Conservation (phyloP, 2,329 filamentous ascomycete species). For the Hawksworthiomyces lignivorus region DNA sequence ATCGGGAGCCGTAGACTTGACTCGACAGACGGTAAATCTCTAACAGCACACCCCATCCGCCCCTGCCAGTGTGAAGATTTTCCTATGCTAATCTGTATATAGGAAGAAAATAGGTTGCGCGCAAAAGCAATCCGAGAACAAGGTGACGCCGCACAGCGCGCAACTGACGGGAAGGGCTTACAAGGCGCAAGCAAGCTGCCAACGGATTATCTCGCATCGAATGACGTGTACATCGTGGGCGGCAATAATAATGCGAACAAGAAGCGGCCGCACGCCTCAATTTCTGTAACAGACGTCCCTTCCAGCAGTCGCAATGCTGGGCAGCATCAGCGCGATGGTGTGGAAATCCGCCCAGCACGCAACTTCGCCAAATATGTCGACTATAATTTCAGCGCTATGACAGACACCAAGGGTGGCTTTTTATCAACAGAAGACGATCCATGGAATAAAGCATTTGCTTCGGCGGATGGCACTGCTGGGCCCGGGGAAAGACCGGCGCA, state of each 20-base stretch:
- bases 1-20: too few relatives aligned
- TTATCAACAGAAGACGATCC: constrained; percentile 87
- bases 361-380: constrained; percentile 95
- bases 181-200: constrained; percentile 39
- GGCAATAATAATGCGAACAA: constrained; percentile 29
- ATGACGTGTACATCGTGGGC: constrained; percentile 49
- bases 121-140: constrained; percentile 80
- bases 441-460: constrained; percentile 67
- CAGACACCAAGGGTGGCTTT: constrained; percentile 94
- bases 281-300: constrained; percentile 45
- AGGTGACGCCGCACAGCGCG: constrained; percentile 54
- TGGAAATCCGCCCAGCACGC: constrained; percentile 62
- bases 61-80: too few relatives aligned
- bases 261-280: constrained; percentile 64
- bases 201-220: constrained; percentile 65
- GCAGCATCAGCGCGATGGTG: constrained; percentile 28
- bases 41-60: too few relatives aligned
- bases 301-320: constrained; percentile 61
- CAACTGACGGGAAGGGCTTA: constrained; percentile 33
- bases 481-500: constrained; percentile 63
- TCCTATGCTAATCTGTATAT: too few relatives aligned
- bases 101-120: constrained; percentile 83
- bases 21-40: too few relatives aligned
- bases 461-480: constrained; percentile 30
- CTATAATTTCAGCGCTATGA: constrained; percentile 97